A percentile compares a stretch with the other conserved stretches of the same genome.
phyloP scores from a whole-genome alignment of 495 filamentous ascomycete genomes.

The Neurospora sp. region DNA sequence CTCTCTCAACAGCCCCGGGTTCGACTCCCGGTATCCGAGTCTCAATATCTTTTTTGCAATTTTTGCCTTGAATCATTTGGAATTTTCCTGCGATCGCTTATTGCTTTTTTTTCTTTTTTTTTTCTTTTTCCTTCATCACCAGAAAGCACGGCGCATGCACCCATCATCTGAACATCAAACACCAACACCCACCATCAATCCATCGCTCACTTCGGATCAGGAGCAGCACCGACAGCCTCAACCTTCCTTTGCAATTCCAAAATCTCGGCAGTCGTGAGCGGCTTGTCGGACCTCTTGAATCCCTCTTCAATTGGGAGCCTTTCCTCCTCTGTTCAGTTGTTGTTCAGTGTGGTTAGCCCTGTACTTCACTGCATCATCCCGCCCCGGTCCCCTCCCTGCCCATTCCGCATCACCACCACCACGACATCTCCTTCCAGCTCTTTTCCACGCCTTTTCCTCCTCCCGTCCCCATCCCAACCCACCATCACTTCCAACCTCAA shows the following conservation, averaged over 20 bases:
- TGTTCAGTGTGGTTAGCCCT: background rate
- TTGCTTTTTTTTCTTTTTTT: too few species aligned
- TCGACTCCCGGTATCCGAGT: background rate
- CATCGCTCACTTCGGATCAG: background rate
- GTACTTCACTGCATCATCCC: background rate
- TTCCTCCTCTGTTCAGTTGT: conserved; percentile 14
- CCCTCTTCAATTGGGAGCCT: conserved; percentile 22
- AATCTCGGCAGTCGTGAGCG: conserved; percentile 11
- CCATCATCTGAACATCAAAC: too few species aligned
- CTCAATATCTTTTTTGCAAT: background rate
- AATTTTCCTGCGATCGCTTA: background rate
- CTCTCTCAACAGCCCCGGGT: background rate
- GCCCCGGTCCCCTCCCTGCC: background rate
- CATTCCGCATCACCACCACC: background rate
- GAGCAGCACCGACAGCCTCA: background rate
- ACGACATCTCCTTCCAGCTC: too few species aligned
- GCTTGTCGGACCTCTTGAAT: conserved; percentile 11
- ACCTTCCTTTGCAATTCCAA: conserved; percentile 17
- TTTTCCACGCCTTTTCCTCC: background rate
- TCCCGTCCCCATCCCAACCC: background rate
- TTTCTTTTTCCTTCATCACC: too few species aligned
- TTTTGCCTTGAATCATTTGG: background rate
- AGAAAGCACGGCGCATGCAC: too few species aligned
- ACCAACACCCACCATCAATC: background rate
- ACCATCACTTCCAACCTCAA: background rate